Base-by-base conservation (phyloP, 2,329 filamentous ascomycete species). In the Achaetomium macrosporum region DNA sequence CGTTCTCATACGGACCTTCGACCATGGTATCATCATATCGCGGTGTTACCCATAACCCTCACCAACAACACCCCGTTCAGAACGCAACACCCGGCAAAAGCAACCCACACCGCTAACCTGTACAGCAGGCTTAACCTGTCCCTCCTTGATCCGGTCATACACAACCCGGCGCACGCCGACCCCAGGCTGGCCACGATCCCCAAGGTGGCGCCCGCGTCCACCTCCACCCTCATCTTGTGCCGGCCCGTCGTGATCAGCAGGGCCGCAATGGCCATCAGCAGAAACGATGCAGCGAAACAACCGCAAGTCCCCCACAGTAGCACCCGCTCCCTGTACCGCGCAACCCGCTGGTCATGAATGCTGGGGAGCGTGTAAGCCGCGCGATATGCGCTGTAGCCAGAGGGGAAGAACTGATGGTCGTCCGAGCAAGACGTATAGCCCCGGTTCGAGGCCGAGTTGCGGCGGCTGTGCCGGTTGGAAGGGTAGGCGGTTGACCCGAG, bases 181-280 rank as follows among this genome's bases (percentile, higher is more conserved):
- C 83, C 76, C 39, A 90, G 66, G 57, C 84, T 87, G 30, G 80
- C 74, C 31, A 87, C 76, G 15, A 86, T 82, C 10, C 86, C 87
- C 39, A 88, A 74, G 1, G 87, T 76, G 2, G 88, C 85, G 9
- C 84, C 87, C 0, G 80, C 81, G 61, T 91, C 86, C 3, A 92
- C 88, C 66, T 88, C 82, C n/a, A 82, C 75, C 5, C 79, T 75
- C 59, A 85, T 75, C 65, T 80, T 85, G 64, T 82, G 84, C 43
- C 80, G 76, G 9, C 87, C 87, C 1, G 88, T 88, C 13, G 74
- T 70, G 31, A 87, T 81, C 36, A 93, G 77, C 10, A 86, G 74
- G 36, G 75, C 75, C 0, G 86, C 80, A 31, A 92, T 76, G 44
- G 77, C 66, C 35, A 90, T 76, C 9, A 92, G 75, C 7, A 84